Evolutionary conservation across 2,329 filamentous ascomycete species (phyloP).

Genomic region (Aspergillus fijiensis): DNA sequence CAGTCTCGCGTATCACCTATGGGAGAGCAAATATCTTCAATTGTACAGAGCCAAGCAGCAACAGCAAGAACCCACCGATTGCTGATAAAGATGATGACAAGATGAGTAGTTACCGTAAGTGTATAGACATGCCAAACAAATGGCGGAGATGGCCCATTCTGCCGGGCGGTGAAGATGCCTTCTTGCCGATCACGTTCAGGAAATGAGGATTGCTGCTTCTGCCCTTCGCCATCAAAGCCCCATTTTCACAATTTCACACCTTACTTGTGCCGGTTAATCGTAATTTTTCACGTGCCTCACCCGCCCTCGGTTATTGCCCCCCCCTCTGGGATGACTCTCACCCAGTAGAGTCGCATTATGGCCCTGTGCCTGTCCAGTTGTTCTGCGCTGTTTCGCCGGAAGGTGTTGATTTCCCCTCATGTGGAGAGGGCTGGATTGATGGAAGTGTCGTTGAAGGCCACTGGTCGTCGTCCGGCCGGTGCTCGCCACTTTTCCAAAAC

Average conservation of each 20-base stretch:
- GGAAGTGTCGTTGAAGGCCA: constrained; percentile 35
- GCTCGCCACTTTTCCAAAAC: constrained; percentile 42
- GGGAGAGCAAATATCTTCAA: too few relatives aligned
- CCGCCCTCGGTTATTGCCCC: constrained; percentile 3
- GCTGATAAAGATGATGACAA: background rate
- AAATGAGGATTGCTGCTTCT: constrained; percentile 8
- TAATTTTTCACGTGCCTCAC: background rate
- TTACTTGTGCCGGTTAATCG: background rate
- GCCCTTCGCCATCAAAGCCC: background rate
- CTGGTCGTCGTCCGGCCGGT: constrained; percentile 30
- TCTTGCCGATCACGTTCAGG: background rate
- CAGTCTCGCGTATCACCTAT: too few relatives aligned
- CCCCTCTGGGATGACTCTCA: constrained; percentile 21
- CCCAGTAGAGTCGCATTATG: constrained; percentile 35
- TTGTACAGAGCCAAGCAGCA: too few relatives aligned
- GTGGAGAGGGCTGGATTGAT: constrained; percentile 28
- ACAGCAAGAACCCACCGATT: background rate
- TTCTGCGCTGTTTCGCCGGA: constrained; percentile 25
- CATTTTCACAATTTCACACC: background rate
- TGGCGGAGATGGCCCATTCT: constrained; percentile 14
- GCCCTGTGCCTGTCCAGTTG: constrained; percentile 34
- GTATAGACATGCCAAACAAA: background rate
- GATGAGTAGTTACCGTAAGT: too few relatives aligned
- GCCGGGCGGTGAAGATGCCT: constrained; percentile 22
- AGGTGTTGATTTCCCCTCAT: constrained; percentile 21